Base-by-base conservation (phyloP, 139 green algal genomes). In the Bryopsis sp. region DNA sequence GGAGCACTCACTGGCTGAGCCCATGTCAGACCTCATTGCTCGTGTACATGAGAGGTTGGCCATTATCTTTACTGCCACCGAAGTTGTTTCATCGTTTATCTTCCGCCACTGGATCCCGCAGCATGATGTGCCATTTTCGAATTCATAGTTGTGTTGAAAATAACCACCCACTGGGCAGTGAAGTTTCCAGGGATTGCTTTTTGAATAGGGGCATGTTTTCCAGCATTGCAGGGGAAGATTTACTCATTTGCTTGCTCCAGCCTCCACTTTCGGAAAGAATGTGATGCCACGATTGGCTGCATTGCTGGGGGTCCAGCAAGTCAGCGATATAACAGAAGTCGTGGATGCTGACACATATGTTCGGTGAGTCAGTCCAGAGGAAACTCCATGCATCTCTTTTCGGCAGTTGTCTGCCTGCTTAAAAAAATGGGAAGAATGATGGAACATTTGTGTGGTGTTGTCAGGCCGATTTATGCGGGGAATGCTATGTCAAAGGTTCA, bases 391-490 rank as follows among this genome's bases (percentile, higher is more conserved):
- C 33, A 34, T 61, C 48, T 31, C 11, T 61, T 7, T 61, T 8
- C 8, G 24, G 5, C 29, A 36, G 50, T 11, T 61, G 33, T 61
- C 48, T 22, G 11, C 8, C 33, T 22, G 11, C 8, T 61, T 8
- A n/a, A n/a, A n/a, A n/a, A n/a, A n/a, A n/a, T n/a, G n/a, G n/a
- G n/a, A n/a, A n/a, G n/a, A n/a, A n/a, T n/a, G n/a, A n/a, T n/a
- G n/a, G n/a, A n/a, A n/a, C n/a, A n/a, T n/a, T n/a, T n/a, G n/a
- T n/a, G n/a, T n/a, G n/a, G n/a, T n/a, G n/a, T 68, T 43, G n/a
- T 24, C 62, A 85, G 88, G 35, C 90, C 90, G 5, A 90, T 95
- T 26, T 97, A 97, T 64, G 92, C 92, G 7, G 92, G 92, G 38
- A 97, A 97, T 47, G 92, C 86, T 0, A 65, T 96, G 28, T 78